Conservation (phyloP, 805 yeast species). For the Scheffersomyces coipomensis region DNA sequence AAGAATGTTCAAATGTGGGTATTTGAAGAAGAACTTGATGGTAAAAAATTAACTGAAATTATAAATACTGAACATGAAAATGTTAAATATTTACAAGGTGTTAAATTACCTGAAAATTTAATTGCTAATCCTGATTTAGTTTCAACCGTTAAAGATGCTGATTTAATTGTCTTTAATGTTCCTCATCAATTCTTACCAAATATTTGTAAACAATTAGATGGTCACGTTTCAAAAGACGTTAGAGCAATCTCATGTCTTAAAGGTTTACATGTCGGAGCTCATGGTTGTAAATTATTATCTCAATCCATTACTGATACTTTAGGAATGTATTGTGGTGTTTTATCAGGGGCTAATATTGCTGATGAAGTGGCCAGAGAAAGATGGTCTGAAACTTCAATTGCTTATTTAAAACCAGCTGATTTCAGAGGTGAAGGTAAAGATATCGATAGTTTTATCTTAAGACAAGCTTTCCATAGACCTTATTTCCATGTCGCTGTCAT, state of each 20-base stretch:
- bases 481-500: conserved; percentile 96
- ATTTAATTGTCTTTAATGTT: conserved; percentile 86
- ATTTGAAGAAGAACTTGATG: conserved; percentile 78
- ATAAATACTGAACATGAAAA: conserved; percentile 90
- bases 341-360: conserved; percentile 96
- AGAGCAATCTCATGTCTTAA: conserved; percentile 95
- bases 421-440: conserved; percentile 66
- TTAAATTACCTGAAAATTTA: conserved; percentile 81
- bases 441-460: conserved; percentile 69
- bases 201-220: conserved; percentile 73
- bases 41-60: conserved; percentile 80
- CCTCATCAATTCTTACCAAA: conserved; percentile 94
- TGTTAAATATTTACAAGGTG: conserved; percentile 90
- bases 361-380: conserved; percentile 93
- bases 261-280: conserved; percentile 85
- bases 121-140: conserved; percentile 83
- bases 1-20: conserved; percentile 94
- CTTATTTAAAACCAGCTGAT: conserved; percentile 74
- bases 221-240: conserved; percentile 64
- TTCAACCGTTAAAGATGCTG: conserved; percentile 76
- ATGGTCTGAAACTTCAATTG: conserved; percentile 98
- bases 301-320: conserved; percentile 75
- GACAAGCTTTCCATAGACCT: conserved; percentile 90
- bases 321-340: conserved; percentile 91
- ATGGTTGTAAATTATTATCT: conserved; percentile 83